Evolutionary conservation across 306 rosid genomes (phyloP), one percentile per base, ranked within the genome.

Genomic region (Cicer pinnatifidum): DNA sequence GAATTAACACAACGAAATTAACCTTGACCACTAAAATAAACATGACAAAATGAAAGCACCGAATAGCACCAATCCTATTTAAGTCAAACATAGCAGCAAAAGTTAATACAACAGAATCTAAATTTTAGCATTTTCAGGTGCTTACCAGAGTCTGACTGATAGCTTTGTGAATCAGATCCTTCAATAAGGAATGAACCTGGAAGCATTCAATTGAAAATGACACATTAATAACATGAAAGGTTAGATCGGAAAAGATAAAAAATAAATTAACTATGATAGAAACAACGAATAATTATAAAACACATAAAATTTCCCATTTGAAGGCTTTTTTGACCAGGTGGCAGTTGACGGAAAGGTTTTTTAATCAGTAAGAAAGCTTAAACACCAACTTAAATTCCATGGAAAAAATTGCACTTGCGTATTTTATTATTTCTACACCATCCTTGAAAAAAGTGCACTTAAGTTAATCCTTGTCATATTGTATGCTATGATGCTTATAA

Each of bases 141-240:
- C 90, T 59, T 88, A 91, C 97, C 74, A 83, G 72, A 70, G 98
- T 93, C 84, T 91, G 94, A 51, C 69, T 82, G 71, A 86, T 75
- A 78, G 96, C 87, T 83, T 87, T 89, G 92, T 91, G 98, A 84
- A 88, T 84, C 15, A 93, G 82, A 65, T 91, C 96, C 76, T 91
- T 93, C 69, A 91, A 78, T 65, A 89, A 8, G 71, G 86, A 39
- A 77, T 93, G 97, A 66, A 89, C 96, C 97, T 91, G 89, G 52
- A 74, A 68, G 69, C 16, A 44, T 11, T 58, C 78, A 79, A 44
- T 70, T 61, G 45, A 74, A 69, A 71, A 71, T 53, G 71, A 57
- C 33, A 50, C 47, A n/a, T 72, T 65, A 75, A 48, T n/a, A 39
- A 53, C 47, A 71, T 46, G 17, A 59, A 67, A 12, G 33, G 17